A percentile compares a stretch with the other conserved stretches of the same genome.
These are phyloP conservation scores for Botrytis fabae DNA, from an alignment of 2,329 filamentous ascomycete genomes.

Conservation along the genomic window DNA sequence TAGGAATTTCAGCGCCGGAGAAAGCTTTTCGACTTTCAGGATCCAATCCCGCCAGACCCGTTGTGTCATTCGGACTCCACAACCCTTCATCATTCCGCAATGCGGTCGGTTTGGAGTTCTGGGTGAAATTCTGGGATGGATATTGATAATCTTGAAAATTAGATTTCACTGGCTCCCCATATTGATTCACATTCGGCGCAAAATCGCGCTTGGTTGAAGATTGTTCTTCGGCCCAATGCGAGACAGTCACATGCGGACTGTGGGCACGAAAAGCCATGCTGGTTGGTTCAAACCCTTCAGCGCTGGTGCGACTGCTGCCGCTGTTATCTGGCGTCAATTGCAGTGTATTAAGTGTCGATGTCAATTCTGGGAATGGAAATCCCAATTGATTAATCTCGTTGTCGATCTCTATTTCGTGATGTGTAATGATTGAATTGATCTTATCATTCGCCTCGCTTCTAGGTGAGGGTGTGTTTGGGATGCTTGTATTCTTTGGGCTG, in stretches of 20 bases:
- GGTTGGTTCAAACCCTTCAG: slow-evolving; percentile 35
- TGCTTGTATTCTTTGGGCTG: slow-evolving; percentile 37
- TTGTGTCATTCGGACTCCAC: slow-evolving; percentile 33
- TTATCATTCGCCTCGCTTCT: slow-evolving; percentile 30
- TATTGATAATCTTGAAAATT: slow-evolving; percentile 26
- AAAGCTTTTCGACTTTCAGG: slow-evolving; percentile 36
- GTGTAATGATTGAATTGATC: slow-evolving; percentile 29
- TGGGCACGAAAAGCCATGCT: slow-evolving; percentile 31
- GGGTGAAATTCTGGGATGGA: slow-evolving; percentile 21
- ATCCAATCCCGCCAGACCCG: slow-evolving; percentile 36
- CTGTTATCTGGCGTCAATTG: slow-evolving; percentile 41
- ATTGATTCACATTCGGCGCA: slow-evolving; percentile 23
- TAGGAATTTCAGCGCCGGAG: slow-evolving; percentile 32
- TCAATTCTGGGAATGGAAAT: slow-evolving; percentile 24
- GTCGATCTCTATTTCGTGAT: slow-evolving; percentile 32
- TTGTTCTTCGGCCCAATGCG: slow-evolving; percentile 33
- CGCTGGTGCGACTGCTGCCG: slow-evolving; percentile 40
- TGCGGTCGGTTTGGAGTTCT: slow-evolving; percentile 22
- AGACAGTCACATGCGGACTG: slow-evolving; percentile 34
- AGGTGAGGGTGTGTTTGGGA: slow-evolving; percentile 36
- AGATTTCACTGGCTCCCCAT: slow-evolving; percentile 7
- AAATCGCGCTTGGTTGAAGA: slow-evolving; percentile 24
- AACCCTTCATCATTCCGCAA: slow-evolving; percentile 35
- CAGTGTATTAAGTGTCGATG: slow-evolving; percentile 27
- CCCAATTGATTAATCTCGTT: slow-evolving; percentile 30